These are phyloP conservation scores for Ogataea neopini DNA, from an alignment of 805 yeast species.

Conservation along the genomic window DNA sequence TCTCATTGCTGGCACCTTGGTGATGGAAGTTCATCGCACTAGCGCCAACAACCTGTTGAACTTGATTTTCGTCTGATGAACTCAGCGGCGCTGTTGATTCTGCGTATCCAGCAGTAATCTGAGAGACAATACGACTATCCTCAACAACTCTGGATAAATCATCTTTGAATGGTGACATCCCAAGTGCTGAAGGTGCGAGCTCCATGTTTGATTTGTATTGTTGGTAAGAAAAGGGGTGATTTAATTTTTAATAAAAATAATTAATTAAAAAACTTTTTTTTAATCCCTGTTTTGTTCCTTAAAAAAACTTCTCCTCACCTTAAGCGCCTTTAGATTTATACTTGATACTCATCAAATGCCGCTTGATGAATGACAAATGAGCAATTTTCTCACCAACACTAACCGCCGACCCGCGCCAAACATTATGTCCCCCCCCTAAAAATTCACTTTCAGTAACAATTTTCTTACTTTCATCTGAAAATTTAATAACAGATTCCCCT, in stretches of 20 bases:
- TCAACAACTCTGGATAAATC: background rate
- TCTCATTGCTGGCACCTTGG: background rate
- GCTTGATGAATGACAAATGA: constrained; percentile 34
- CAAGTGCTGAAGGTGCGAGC: background rate
- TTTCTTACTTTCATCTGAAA: constrained; percentile 11
- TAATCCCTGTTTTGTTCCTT: background rate
- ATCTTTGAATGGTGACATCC: background rate
- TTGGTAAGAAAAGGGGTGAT: background rate
- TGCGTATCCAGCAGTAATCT: constrained; percentile 1
- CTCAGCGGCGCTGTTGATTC: background rate
- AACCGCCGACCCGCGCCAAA: constrained; percentile 32
- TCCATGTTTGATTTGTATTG: background rate
- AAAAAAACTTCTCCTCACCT: too few relatives aligned
- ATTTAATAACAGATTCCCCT: constrained; percentile 25
- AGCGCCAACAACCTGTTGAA: background rate
- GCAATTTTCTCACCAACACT: constrained; percentile 33
- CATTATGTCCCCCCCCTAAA: constrained; percentile 29
- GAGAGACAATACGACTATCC: background rate
- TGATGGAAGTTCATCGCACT: background rate
- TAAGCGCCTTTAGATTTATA: background rate
- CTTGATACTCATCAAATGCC: constrained; percentile 4
- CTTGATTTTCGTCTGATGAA: background rate
- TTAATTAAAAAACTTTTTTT: background rate
- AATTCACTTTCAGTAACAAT: constrained; percentile 34
- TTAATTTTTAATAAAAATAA: background rate